A percentile compares a stretch with the other conserved stretches of the same genome.
phyloP scores from a whole-genome alignment of 306 rosid genomes.

The Hylodesmum podocarpum region DNA sequence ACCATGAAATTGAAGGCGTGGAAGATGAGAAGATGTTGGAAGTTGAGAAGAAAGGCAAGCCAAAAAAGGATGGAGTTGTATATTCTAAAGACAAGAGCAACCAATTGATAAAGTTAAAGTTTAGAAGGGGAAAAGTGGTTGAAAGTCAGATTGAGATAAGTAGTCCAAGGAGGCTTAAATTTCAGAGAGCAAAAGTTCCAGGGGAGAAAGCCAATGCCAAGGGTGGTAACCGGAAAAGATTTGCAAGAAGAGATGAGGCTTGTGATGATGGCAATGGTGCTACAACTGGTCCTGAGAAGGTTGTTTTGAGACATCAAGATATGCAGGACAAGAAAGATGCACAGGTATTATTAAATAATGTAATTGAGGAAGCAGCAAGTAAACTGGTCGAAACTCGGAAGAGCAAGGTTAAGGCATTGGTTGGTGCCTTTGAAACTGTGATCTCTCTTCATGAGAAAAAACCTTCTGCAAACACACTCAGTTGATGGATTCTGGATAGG shows the following conservation, averaged over 20 bases:
- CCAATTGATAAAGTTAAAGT: conserved; percentile 45
- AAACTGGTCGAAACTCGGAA: conserved; percentile 72
- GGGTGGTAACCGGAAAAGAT: conserved; percentile 39
- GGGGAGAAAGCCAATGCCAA: conserved; percentile 41
- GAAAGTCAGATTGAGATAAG: conserved; percentile 45
- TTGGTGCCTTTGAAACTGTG: conserved; percentile 96
- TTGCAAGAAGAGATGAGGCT: conserved; percentile 45
- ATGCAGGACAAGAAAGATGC: conserved; percentile 69
- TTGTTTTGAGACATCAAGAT: conserved; percentile 79
- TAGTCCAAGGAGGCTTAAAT: conserved; percentile 70
- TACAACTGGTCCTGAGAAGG: conserved; percentile 41
- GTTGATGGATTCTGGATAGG: conserved; percentile 38
- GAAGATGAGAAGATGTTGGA: conserved; percentile 40
- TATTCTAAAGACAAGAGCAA: conserved; percentile 44
- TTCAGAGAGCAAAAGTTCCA: conserved; percentile 53
- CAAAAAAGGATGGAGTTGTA: conserved; percentile 33
- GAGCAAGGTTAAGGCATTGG: conserved; percentile 98
- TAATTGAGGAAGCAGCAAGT: conserved; percentile 90
- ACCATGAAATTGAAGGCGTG: conserved; percentile 37
- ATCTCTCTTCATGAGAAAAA: conserved; percentile 90
- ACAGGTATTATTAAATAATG: conserved; percentile 74
- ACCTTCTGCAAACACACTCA: conserved; percentile 44
- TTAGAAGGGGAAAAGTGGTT: conserved; percentile 68
- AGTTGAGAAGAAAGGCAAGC: conserved; percentile 34
- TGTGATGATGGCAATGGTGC: conserved; percentile 20